phyloP scores from a whole-genome alignment of 1,139 yeast species.

The Suhomyces guaymorum region DNA sequence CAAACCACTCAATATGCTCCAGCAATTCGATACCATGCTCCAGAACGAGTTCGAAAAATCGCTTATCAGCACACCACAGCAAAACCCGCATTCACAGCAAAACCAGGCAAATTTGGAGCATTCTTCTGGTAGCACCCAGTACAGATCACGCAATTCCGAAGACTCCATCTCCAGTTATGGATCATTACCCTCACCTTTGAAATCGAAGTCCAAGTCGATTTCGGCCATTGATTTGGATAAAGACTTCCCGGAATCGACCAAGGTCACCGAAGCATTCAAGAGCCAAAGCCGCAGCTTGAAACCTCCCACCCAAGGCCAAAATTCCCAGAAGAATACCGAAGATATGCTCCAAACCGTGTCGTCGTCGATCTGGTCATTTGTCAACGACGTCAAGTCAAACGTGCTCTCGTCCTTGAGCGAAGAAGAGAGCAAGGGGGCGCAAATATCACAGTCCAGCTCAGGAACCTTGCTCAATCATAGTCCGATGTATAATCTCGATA shows the following conservation, averaged over 20 bases:
- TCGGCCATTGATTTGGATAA: conserved; percentile 9
- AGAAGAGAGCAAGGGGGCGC: conserved; percentile 18
- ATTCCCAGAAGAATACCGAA: conserved; percentile 7
- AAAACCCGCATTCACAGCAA: conserved; percentile 4
- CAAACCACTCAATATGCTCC: conserved; percentile 63
- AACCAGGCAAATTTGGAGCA: conserved; percentile 10
- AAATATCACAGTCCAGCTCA: conserved; percentile 7
- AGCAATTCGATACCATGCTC: conserved; percentile 66
- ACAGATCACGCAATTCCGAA: conserved; percentile 25
- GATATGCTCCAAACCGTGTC: conserved; percentile 44
- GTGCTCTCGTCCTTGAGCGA: conserved; percentile 40
- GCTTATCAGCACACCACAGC: conserved; percentile 21
- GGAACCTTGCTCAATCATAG: conserved; percentile 5
- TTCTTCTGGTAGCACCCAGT: conserved; percentile 11
- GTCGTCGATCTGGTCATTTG: conserved; percentile 48
- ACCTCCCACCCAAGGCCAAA: neutral
- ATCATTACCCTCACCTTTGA: conserved; percentile 29
- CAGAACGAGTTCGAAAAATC: conserved; percentile 67
- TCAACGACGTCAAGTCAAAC: conserved; percentile 44
- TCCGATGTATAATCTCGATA: conserved; percentile 29
- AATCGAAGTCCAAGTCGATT: conserved; percentile 20
- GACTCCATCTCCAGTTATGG: conserved; percentile 31
- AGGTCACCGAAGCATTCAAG: conserved; percentile 3
- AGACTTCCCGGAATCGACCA: conserved; percentile 8
- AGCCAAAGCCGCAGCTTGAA: neutral